Percentiles rank a stretch among this genome's conserved stretches.
Evolutionary conservation across 495 filamentous ascomycete genomes (phyloP).

Genomic region (Xylaria curta): DNA sequence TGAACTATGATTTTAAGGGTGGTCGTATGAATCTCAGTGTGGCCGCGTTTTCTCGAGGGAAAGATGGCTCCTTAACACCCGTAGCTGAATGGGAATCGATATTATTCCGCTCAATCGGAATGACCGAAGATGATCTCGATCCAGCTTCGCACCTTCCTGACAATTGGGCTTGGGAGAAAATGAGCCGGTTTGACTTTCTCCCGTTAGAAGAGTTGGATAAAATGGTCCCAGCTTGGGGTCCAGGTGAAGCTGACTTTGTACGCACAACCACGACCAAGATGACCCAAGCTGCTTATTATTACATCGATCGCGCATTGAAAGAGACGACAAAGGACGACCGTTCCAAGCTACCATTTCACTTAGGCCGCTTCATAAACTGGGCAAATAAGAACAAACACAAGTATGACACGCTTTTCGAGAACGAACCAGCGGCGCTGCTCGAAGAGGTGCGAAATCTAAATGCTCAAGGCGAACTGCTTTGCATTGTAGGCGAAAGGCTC

Average conservation of each 20-base stretch:
- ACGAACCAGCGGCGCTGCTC: slow-evolving; percentile 5
- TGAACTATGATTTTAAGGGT: slow-evolving; percentile 6
- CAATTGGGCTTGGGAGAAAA: slow-evolving; percentile 18
- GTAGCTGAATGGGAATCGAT: slow-evolving; percentile 25
- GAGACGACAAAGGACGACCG: slow-evolving; percentile 19
- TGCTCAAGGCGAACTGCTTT: slow-evolving; percentile 27
- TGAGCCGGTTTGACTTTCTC: slow-evolving; percentile 19
- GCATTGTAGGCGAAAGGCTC: slow-evolving; percentile 40
- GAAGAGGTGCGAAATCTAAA: background rate
- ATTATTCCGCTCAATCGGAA: slow-evolving; percentile 11
- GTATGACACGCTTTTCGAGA: slow-evolving; percentile 13
- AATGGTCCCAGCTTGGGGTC: background rate
- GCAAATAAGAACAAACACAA: background rate
- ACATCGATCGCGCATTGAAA: slow-evolving; percentile 20
- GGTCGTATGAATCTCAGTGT: slow-evolving; percentile 18
- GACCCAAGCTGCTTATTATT: slow-evolving; percentile 15
- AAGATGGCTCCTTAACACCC: background rate
- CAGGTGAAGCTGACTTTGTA: background rate
- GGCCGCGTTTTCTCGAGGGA: slow-evolving; percentile 15
- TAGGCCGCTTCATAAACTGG: slow-evolving; percentile 19
- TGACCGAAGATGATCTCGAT: slow-evolving; percentile 13
- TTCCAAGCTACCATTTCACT: slow-evolving; percentile 18
- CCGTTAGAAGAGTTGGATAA: background rate
- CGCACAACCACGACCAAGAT: background rate
- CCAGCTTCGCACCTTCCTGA: slow-evolving; percentile 18